Conservation (phyloP, 1,284 basidiomycete species). For the Irpex rosettiformis region DNA sequence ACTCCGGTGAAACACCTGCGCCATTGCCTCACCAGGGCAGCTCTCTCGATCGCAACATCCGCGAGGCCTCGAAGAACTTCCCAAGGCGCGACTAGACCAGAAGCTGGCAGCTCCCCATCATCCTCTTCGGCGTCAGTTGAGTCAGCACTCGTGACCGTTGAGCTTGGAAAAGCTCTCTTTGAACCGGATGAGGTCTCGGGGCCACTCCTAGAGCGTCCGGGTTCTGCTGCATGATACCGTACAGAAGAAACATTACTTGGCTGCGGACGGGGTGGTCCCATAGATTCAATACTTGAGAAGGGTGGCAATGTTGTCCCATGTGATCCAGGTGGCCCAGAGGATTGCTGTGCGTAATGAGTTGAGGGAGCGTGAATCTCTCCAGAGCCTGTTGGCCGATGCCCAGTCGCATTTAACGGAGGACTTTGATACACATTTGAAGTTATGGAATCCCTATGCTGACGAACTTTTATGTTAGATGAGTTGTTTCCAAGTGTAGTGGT, state of each 20-base stretch:
- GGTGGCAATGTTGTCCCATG: slow-evolving; percentile 59
- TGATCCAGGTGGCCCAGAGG: slow-evolving; percentile 19
- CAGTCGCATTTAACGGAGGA: slow-evolving; percentile 21
- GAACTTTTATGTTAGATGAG: slow-evolving; percentile 20
- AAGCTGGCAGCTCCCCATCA: slow-evolving; percentile 73
- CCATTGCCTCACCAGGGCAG: slow-evolving; percentile 54
- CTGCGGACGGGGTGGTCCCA: slow-evolving; percentile 47
- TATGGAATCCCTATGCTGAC: slow-evolving; percentile 18
- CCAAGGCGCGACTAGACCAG: slow-evolving; percentile 78
- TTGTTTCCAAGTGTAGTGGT: slow-evolving; percentile 23
- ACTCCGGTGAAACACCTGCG: neutral
- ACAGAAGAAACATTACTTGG: slow-evolving; percentile 52
- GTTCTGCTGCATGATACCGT: slow-evolving; percentile 51
- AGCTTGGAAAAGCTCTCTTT: slow-evolving; percentile 56
- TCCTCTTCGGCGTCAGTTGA: slow-evolving; percentile 76
- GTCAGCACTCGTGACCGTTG: slow-evolving; percentile 68
- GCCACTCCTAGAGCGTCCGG: slow-evolving; percentile 28
- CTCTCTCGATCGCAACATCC: slow-evolving; percentile 74
- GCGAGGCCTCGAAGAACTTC: slow-evolving; percentile 78
- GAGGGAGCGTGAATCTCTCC: slow-evolving; percentile 26
- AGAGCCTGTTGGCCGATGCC: slow-evolving; percentile 22
- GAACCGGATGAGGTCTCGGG: slow-evolving; percentile 35
- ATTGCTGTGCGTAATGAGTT: slow-evolving; percentile 13
- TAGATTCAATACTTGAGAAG: slow-evolving; percentile 63
- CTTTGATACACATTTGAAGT: slow-evolving; percentile 22